Conservation (phyloP, 805 yeast genomes). For the Hanseniaspora singularis region DNA sequence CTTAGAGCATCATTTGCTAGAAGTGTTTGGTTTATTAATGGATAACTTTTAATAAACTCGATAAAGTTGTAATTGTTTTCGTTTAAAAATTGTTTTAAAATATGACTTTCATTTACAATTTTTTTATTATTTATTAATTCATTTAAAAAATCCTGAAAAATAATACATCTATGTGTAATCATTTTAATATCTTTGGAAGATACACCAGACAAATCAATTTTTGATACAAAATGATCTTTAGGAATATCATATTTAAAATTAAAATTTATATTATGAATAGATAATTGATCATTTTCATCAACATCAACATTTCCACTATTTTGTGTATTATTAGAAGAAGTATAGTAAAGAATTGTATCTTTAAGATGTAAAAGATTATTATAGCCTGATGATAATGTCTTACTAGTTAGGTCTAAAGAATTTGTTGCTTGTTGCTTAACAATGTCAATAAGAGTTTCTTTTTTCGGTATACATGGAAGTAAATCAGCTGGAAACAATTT, state of each 20-base stretch:
- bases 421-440: slow-evolving; percentile 15
- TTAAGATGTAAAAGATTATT: slow-evolving; percentile 1
- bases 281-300: background rate
- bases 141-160: slow-evolving; percentile 27
- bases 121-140: slow-evolving; percentile 24
- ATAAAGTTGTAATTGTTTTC: slow-evolving; percentile 27
- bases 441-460: slow-evolving; percentile 34
- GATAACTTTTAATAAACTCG: slow-evolving; percentile 27
- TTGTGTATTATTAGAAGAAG: background rate
- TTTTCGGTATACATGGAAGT: slow-evolving; percentile 91
- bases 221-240: background rate
- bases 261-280: background rate
- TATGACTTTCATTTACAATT: slow-evolving; percentile 24
- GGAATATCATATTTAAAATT: background rate
- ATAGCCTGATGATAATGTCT: slow-evolving; percentile 6
- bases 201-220: slow-evolving; percentile 1
- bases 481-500: slow-evolving; percentile 69
- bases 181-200: slow-evolving; percentile 15
- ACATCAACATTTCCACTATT: background rate
- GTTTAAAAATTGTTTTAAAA: slow-evolving; percentile 27
- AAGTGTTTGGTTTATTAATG: slow-evolving; percentile 23
- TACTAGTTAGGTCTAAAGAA: slow-evolving; percentile 10
- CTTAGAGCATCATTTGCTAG: slow-evolving; percentile 27
- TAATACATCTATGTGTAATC: slow-evolving; percentile 29
- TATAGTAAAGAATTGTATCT: slow-evolving; percentile 6